Evolutionary conservation across 2,329 filamentous ascomycete genomes (phyloP), one percentile per base, ranked within the genome.

Genomic region (Trichophyton simii): DNA sequence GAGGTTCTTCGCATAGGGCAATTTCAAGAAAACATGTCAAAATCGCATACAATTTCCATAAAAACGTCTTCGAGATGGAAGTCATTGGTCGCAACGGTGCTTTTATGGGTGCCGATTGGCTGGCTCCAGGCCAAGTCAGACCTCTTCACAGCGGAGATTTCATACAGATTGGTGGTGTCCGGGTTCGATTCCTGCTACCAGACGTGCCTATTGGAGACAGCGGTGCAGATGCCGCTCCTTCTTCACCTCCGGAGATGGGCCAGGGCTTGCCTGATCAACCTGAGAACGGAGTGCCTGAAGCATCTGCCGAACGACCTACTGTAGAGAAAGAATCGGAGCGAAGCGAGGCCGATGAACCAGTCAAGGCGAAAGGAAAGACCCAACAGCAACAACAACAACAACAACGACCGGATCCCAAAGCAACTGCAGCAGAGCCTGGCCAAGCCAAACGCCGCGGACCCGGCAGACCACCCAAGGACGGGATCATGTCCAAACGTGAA

Each of bases 401-500:
- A 31, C 68, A 65, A 62, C 66, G 42, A 66, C 70, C 13, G 70
- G 69, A 60, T 60, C 69, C 66, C 42, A 63, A 62, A 55, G 25
- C 9, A 34, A 67, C 13, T 68, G 71, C 59, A 8, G 11, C 34
- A 41, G 67, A 38, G 61, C 67, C 22, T 67, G 70, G 59, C 60
- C 69, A 50, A 58, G 68, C 50, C 65, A 71, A 72, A 55, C 74
- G 74, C 55, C 72, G 77, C 55, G 84, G 84, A 52, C 84, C 84
- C 60, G 84, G 84, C 59, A 77, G 84, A 58, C 84, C 84, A 50
- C 84, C 84, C 8, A 86, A 86, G 73, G 83, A 86, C 68, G 84
- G 84, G 20, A 79, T 86, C 68, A 83, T 86, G 78, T 86, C 83
- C 3, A 86, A 85, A 68, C 79, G 84, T 57, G 83, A 86, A 69